Percentiles rank a stretch among this genome's conserved stretches.
Conservation (phyloP, 2,329 filamentous ascomycete species). For the Geosmithia flava region DNA sequence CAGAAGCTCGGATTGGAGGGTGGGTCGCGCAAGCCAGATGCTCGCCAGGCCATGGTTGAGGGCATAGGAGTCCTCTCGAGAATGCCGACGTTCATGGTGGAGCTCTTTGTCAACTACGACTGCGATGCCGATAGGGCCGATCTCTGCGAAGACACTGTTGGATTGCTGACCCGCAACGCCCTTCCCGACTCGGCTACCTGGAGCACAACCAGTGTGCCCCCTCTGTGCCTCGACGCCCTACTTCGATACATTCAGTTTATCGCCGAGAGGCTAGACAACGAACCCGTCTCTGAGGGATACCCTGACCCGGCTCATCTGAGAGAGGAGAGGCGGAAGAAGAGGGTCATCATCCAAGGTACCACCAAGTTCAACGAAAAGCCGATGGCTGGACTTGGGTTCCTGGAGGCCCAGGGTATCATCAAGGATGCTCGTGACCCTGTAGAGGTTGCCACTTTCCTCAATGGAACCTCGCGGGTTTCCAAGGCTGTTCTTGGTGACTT, state of each 20-base stretch:
- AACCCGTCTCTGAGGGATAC: conserved; percentile 49
- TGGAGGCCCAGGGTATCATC: conserved; percentile 79
- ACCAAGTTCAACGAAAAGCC: conserved; percentile 93
- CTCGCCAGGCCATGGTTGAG: conserved; percentile 96
- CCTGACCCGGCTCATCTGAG: conserved; percentile 54
- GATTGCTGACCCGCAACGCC: conserved; percentile 82
- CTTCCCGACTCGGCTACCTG: conserved; percentile 95
- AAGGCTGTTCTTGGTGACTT: conserved; percentile 89
- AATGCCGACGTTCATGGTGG: conserved; percentile 89
- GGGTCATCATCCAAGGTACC: conserved; percentile 76
- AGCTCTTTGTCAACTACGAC: conserved; percentile 96
- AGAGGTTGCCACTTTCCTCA: conserved; percentile 77
- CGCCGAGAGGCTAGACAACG: conserved; percentile 69
- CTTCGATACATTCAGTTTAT: conserved; percentile 87
- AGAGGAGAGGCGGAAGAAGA: conserved; percentile 68
- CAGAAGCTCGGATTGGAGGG: conserved; percentile 90
- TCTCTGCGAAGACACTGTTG: conserved; percentile 90
- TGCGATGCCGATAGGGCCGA: conserved; percentile 87
- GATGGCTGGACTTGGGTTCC: conserved; percentile 75
- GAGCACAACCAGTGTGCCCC: conserved; percentile 97
- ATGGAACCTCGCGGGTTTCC: conserved; percentile 75
- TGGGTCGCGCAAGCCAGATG: conserved; percentile 83
- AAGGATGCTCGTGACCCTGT: conserved; percentile 58
- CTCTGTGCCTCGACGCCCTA: conserved; percentile 83
- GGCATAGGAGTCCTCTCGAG: conserved; percentile 83